Base-by-base conservation (phyloP, 192 early-diverging fungal species). In the Coemansia sp. region DNA sequence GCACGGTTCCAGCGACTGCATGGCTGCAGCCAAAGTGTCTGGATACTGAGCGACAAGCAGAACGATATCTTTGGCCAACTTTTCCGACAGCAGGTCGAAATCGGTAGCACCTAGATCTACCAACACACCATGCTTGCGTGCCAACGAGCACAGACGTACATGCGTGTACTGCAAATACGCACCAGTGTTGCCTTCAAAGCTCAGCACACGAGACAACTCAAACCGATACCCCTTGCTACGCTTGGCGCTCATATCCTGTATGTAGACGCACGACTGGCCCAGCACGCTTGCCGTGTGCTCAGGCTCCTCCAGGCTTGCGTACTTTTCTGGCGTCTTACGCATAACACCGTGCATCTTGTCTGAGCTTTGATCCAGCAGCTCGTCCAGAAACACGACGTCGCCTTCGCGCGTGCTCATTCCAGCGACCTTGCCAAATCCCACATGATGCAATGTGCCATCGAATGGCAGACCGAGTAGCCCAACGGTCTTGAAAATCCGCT, bases 121-220 rank as follows among this genome's bases (percentile, higher is more conserved):
- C n/a, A n/a, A n/a, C n/a, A n/a, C n/a, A n/a, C 87, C 72, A 7
- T 85, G 81, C 64, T 84, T 89, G 68, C 96, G 94, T 80, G 94
- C 92, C 46, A 99, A 90, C 61, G 95, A 96, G 81, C 91, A 93
- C 30, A 97, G 82, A 73, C 96, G 96, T 31, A 95, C 88, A 75
- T 99, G 96, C 12, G 96, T 90, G 72, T 96, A 99, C 84, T 97
- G 96, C 26, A 99, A 82, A 83, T 99, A 97, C 20, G 97, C 95
- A n/a, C 96, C 97, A 40, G 97, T 99, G 82, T 96, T 92, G 70
- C 97, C 97, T 74, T 97, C 94, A 67, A 96, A 95, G 63, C 88
- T 86, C 67, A 95, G 89, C 87, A 98, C 95, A 61, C 93, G 87
- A 64, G 86, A 84, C 88, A 90, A 93, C 76, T 94, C 87, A 72